Evolutionary conservation across 768 basidiomycete genomes (phyloP), one percentile per base, ranked within the genome.

Genomic region (Mycena olivaceomarginata): DNA sequence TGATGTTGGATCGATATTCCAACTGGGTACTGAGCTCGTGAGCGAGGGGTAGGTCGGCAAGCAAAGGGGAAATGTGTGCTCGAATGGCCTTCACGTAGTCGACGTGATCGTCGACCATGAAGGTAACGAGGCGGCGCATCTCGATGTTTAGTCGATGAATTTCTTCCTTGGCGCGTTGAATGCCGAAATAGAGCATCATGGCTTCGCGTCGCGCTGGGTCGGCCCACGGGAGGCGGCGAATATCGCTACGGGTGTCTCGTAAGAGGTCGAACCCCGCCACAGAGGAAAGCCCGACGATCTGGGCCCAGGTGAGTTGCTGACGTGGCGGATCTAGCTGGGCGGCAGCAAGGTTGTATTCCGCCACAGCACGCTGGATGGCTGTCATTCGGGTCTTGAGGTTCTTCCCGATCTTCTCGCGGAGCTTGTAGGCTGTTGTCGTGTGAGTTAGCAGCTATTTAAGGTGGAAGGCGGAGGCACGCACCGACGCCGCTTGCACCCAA

Each of bases 261-360:
- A 88, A 79, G 4, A 88, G 77, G 25, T 81, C 79, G 67, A 88
- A 88, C n/a, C 87, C 83, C 1, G 79, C 80, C 2, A 85, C 74
- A 16, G 80, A 77, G 2, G 37, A 60, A 53, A 76, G 82, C 5
- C 82, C n/a, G 11, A 31, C 11, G 5, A 70, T 41, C 20, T 41
- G 4, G 5, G 41, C 40, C 68, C 68, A 70, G 10, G 41, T 45
- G 18, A 70, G 68, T 16, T 43, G 56, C 4, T 18, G 31, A 8
- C 57, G 68, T 16, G 68, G 68, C 3, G 68, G 68, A 46, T 31
- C 22, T 2, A 70, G 68, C 40, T 31, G 16, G 5, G n/a, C 22
- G 0, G 68, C 56, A 2, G 68, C 53, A 5, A 13, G 2, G 16
- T 70, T 60, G 57, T 70, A 70, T 1, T 59, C 48, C 1, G 22